Percentiles rank a stretch among this genome's conserved stretches.
These are phyloP conservation scores for Sophora flavescens DNA, from an alignment of 306 rosid species.

Conservation along the genomic window DNA sequence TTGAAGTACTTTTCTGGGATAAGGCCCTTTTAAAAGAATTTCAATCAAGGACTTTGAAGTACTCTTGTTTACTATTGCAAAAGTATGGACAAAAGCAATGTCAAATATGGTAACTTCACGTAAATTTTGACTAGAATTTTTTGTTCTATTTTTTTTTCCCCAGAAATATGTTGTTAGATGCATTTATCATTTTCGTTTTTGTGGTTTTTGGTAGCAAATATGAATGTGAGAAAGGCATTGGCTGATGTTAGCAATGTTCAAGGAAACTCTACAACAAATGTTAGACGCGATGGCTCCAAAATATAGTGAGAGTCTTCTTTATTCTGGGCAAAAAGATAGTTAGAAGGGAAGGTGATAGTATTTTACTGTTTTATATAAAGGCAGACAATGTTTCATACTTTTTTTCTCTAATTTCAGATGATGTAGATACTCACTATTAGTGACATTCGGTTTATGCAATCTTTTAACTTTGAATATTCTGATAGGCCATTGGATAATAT, in stretches of 20 bases:
- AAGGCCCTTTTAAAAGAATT: too few relatives aligned
- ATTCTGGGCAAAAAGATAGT: slow-evolving; percentile 17
- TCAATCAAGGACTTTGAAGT: too few relatives aligned
- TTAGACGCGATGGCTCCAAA: slow-evolving; percentile 54
- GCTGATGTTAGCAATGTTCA: slow-evolving; percentile 80
- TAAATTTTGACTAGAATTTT: slow-evolving; percentile 48
- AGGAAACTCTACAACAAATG: slow-evolving; percentile 52
- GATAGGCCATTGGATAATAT: slow-evolving; percentile 1
- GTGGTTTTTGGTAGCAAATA: slow-evolving; percentile 52
- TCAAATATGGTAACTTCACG: slow-evolving; percentile 56
- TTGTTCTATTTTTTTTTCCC: neutral
- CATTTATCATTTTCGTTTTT: slow-evolving; percentile 9
- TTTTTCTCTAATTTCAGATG: too few relatives aligned
- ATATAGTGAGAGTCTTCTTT: slow-evolving; percentile 62
- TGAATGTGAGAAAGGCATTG: slow-evolving; percentile 67
- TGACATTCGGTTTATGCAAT: too few relatives aligned
- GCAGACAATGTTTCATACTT: neutral
- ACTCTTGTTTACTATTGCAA: too few relatives aligned
- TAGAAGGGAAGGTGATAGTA: slow-evolving; percentile 1
- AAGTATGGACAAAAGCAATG: slow-evolving; percentile 57
- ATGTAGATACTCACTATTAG: too few relatives aligned
- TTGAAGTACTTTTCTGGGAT: too few relatives aligned
- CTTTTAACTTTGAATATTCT: slow-evolving; percentile 15
- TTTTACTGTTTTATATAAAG: slow-evolving; percentile 15
- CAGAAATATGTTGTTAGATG: neutral